Evolutionary conservation across 2,329 filamentous ascomycete genomes (phyloP).

Genomic region (Rosellinia necatrix): DNA sequence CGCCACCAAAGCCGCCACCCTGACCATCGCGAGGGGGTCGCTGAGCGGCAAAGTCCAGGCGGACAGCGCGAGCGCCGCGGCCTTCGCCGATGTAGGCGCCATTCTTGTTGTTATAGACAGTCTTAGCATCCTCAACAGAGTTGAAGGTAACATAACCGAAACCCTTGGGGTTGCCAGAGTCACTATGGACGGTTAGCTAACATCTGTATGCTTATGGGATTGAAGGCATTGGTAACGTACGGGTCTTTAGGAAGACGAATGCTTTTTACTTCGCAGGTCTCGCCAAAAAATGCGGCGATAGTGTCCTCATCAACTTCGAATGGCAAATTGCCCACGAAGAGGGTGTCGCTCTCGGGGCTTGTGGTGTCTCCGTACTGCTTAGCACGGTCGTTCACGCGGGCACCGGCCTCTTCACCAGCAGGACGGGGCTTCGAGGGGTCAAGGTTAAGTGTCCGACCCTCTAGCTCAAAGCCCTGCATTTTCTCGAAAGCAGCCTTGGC

Average conservation of each 20-base stretch:
- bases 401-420: conserved; percentile 55
- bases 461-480: conserved; percentile 75
- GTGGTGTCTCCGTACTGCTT: conserved; percentile 76
- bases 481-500: conserved; percentile 74
- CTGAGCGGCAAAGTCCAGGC: conserved; percentile 80
- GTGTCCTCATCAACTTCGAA: conserved; percentile 81
- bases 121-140: conserved; percentile 81
- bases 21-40: conserved; percentile 63
- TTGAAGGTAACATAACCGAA: conserved; percentile 89
- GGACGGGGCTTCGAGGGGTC: conserved; percentile 75
- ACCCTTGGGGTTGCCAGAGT: conserved; percentile 84
- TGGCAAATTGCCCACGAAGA: conserved; percentile 90
- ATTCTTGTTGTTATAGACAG: conserved; percentile 71
- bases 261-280: conserved; percentile 72
- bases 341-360: conserved; percentile 80
- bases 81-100: conserved; percentile 67
- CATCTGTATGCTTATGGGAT: background rate
- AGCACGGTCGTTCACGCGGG: conserved; percentile 67
- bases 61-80: conserved; percentile 73
- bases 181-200: conserved; percentile 53
- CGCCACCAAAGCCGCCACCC: conserved; percentile 52
- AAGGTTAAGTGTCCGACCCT: conserved; percentile 76
- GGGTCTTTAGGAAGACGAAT: conserved; percentile 87
- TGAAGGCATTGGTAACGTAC: conserved; percentile 48
- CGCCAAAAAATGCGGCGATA: conserved; percentile 74